Evolutionary conservation across 2,329 filamentous ascomycete genomes (phyloP), one percentile per base, ranked within the genome.

Genomic region (Ploettnerulaceae sp.): DNA sequence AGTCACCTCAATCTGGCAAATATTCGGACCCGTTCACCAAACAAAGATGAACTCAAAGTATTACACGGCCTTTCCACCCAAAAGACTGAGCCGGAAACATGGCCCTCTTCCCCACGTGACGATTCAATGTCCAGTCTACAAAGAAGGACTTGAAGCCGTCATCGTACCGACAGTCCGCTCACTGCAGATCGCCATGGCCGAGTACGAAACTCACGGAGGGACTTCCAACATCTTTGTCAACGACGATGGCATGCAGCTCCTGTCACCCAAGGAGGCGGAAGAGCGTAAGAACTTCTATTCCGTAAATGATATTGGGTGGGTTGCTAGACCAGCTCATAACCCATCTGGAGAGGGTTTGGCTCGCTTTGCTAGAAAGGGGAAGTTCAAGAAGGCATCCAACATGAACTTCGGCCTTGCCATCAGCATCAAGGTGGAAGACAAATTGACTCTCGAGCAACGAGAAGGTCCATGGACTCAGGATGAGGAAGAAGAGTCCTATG

Each of bases 81-180:
- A 76, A 12, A 72, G 84, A 37, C 66, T 89, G 21, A n/a, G n/a
- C n/a, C n/a, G n/a, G n/a, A 75, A 76, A 47, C 69, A 67, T 1
- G 60, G 68, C 5, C 62, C 71, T 20, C 73, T 90, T 12, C 85
- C 84, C 2, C 86, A 88, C 61, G 74, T 88, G 53, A 91, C 86
- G 3, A 85, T 94, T 32, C 88, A 95, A 62, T 90, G 86, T 64
- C 88, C 88, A 4, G 86, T 94, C 0, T 94, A 93, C 71, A 93
- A 91, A 65, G 88, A 94, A 64, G 86, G 87, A 54, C 73, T 94
- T 2, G 69, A 70, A 26, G 79, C 73, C 51, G 88, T 94, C 65
- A 89, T 90, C 59, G 76, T 74, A 15, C 86, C 86, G 6, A 91
- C 86, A 0, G 78, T 90, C 58, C 81, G 80, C 59, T 89, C 85